Conservation (phyloP, 1,139 yeast species). For the Geotrichum europaeum region DNA sequence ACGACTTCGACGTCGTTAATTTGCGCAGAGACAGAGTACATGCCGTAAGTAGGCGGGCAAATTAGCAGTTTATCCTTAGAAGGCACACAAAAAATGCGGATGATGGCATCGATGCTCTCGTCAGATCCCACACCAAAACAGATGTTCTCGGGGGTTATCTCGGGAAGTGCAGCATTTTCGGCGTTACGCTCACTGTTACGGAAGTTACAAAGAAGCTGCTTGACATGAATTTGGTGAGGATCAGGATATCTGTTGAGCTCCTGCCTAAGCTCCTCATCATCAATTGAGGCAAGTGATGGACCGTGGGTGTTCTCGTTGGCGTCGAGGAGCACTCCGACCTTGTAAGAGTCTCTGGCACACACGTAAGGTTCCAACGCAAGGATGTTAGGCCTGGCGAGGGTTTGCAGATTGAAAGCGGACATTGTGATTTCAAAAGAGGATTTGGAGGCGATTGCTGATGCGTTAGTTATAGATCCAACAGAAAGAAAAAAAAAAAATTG, state of each 20-base stretch:
- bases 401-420: conserved; percentile 48
- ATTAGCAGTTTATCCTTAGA: conserved; percentile 72
- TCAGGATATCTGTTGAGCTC: conserved; percentile 90
- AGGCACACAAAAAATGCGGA: conserved; percentile 81
- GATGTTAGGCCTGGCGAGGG: conserved; percentile 78
- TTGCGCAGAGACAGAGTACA: conserved; percentile 87
- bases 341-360: conserved; percentile 92
- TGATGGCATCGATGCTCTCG: conserved; percentile 84
- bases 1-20: conserved; percentile 80
- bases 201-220: conserved; percentile 61
- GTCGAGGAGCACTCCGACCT: conserved; percentile 78
- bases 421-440: conserved; percentile 12
- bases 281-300: conserved; percentile 51
- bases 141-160: conserved; percentile 58
- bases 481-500: neutral
- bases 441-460: neutral
- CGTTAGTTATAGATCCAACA: neutral
- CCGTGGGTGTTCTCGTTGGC: conserved; percentile 97
- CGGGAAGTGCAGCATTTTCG: conserved; percentile 21
- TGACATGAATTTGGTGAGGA: conserved; percentile 85
- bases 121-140: conserved; percentile 97
- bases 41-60: conserved; percentile 96
- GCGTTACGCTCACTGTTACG: conserved; percentile 48
- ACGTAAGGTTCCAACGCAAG: conserved; percentile 78
- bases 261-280: conserved; percentile 35